Conservation (phyloP, 345 rosid species). For the Ricinus communis region DNA sequence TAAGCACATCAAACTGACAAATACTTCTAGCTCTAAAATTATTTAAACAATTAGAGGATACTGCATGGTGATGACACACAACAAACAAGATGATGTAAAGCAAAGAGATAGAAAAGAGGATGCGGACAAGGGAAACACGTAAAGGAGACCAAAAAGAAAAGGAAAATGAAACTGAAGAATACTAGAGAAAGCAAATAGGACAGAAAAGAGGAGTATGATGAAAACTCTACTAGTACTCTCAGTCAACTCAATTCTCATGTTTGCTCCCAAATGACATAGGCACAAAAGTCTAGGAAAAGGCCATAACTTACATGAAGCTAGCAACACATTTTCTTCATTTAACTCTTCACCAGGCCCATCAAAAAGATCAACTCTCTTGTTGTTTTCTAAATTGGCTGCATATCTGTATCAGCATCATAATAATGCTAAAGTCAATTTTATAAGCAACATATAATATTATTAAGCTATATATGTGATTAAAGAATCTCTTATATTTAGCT, state of each 20-base stretch:
- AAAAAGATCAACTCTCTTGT: conserved; percentile 85
- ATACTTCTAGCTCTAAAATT: not conserved
- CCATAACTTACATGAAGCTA: conserved; percentile 72
- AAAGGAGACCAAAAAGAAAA: not conserved
- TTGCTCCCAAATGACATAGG: not conserved
- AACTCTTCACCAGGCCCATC: conserved; percentile 81
- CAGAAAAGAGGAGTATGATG: not conserved
- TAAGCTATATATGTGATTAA: not conserved
- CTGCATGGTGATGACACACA: too few relatives aligned
- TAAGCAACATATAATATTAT: not conserved
- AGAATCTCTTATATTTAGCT: not conserved
- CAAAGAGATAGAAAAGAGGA: too few relatives aligned
- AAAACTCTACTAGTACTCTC: not conserved
- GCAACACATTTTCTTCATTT: conserved; percentile 76
- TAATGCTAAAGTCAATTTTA: conserved; percentile 3
- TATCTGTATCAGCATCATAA: conserved; percentile 48
- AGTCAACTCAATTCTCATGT: not conserved
- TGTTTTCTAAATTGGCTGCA: conserved; percentile 72
- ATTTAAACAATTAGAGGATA: too few relatives aligned
- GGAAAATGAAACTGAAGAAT: not conserved
- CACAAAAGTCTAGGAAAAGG: conserved; percentile 4
- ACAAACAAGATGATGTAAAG: too few relatives aligned
- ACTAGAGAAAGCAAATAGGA: not conserved
- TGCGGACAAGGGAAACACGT: too few relatives aligned
- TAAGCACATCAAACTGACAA: not conserved